Evolutionary conservation across 2,329 filamentous ascomycete genomes (phyloP).

Genomic region (Hymenoscyphus albidus): DNA sequence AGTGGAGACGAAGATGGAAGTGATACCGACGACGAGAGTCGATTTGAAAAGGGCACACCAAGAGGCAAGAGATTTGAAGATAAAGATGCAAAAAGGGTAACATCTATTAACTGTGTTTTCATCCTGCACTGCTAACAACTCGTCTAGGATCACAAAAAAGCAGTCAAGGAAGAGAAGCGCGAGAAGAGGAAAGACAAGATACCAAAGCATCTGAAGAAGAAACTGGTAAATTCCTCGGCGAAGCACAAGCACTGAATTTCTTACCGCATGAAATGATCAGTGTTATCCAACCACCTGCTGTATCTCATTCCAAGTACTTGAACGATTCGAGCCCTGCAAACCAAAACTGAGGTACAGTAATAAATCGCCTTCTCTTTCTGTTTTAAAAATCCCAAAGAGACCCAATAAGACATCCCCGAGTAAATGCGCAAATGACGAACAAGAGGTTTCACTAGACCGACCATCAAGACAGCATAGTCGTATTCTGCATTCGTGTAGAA

Average conservation of each 20-base stretch:
- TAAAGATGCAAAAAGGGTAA: conserved; percentile 79
- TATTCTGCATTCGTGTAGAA: conserved; percentile 23
- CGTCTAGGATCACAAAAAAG: conserved; percentile 68
- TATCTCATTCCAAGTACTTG: not conserved
- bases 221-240: conserved; percentile 56
- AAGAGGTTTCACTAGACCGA: conserved; percentile 21
- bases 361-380: not conserved
- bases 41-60: conserved; percentile 64
- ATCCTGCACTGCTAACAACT: conserved; percentile 11
- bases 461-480: conserved; percentile 11
- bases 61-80: conserved; percentile 84
- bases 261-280: conserved; percentile 11
- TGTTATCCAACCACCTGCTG: not conserved
- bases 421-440: conserved; percentile 31
- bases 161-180: conserved; percentile 91
- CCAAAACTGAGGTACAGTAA: not conserved
- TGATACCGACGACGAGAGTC: conserved; percentile 46
- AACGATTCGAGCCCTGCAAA: not conserved
- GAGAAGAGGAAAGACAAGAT: conserved; percentile 94
- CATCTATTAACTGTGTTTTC: conserved; percentile 8
- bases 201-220: conserved; percentile 94
- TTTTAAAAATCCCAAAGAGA: not conserved
- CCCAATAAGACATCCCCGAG: not conserved
- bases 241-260: conserved; percentile 33
- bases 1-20: conserved; percentile 37